Conservation (phyloP, 192 early-diverging fungal species). For the Linderina pennispora region DNA sequence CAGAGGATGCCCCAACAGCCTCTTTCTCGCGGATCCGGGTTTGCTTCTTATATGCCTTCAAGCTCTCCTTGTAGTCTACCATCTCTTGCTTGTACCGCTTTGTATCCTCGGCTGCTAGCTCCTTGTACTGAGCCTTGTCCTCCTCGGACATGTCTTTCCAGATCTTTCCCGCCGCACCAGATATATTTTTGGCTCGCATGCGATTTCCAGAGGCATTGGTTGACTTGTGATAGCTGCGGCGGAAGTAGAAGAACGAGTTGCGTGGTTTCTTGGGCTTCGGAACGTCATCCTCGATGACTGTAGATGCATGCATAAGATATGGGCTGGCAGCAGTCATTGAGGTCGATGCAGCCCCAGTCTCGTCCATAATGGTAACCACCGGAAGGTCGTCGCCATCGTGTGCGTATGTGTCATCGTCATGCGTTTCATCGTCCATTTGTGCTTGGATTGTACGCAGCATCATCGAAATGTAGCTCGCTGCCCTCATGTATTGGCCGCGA, state of each 20-base stretch:
- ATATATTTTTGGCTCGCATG: conserved; percentile 16
- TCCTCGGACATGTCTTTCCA: conserved; percentile 57
- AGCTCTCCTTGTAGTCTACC: conserved; percentile 39
- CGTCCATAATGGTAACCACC: too few relatives aligned
- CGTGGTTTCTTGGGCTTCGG: conserved; percentile 17
- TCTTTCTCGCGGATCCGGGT: not conserved
- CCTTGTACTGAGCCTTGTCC: conserved; percentile 46
- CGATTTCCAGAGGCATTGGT: conserved; percentile 6
- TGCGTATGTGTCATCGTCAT: too few relatives aligned
- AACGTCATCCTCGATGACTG: not conserved
- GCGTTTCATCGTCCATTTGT: too few relatives aligned
- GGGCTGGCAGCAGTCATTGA: too few relatives aligned
- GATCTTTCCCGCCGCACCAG: conserved; percentile 15
- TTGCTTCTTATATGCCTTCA: conserved; percentile 8
- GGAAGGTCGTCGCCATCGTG: too few relatives aligned
- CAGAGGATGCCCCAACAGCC: too few relatives aligned
- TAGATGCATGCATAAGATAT: too few relatives aligned
- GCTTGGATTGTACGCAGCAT: too few relatives aligned
- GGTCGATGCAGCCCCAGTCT: too few relatives aligned
- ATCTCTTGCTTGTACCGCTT: conserved; percentile 64
- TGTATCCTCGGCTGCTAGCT: conserved; percentile 58
- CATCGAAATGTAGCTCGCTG: too few relatives aligned
- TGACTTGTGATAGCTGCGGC: conserved; percentile 8
- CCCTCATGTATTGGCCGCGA: too few relatives aligned
- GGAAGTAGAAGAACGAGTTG: conserved; percentile 23